A percentile compares a stretch with the other conserved stretches of the same genome.
Evolutionary conservation across 176 grass and related monocot genomes (phyloP).

Genomic region (Oryza meridionalis): DNA sequence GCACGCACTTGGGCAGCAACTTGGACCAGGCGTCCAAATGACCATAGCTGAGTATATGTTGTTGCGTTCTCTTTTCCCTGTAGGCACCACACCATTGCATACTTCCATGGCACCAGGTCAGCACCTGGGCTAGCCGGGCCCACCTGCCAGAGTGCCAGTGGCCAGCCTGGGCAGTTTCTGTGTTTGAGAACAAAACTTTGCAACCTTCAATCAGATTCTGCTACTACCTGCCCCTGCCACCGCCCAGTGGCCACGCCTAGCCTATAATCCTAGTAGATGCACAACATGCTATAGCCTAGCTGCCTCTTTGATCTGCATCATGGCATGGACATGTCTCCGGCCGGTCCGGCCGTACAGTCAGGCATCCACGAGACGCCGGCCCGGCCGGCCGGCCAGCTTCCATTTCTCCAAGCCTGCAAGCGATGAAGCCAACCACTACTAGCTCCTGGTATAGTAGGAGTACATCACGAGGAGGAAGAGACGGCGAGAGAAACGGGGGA

Average conservation of each 20-base stretch:
- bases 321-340: conserved; percentile 24
- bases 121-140: not conserved
- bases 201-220: conserved; percentile 27
- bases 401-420: not conserved
- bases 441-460: no score
- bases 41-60: not conserved
- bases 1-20: no score
- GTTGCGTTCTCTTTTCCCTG: not conserved
- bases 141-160: not conserved
- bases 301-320: not conserved
- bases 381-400: not conserved
- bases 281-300: not conserved
- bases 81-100: not conserved
- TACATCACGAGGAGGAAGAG: not conserved
- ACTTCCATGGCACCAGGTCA: conserved; percentile 16
- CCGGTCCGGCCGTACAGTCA: conserved; percentile 12
- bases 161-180: not conserved
- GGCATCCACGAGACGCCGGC: not conserved
- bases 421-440: not conserved
- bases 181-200: conserved; percentile 30
- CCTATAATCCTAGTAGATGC: not conserved
- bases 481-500: not conserved
- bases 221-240: not conserved
- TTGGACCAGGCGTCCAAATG: conserved; percentile 1
- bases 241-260: conserved; percentile 27